Evolutionary conservation across 441 rosid species (phyloP), one percentile per base, ranked within the genome.

Genomic region (Arabidopsis hybrid): DNA sequence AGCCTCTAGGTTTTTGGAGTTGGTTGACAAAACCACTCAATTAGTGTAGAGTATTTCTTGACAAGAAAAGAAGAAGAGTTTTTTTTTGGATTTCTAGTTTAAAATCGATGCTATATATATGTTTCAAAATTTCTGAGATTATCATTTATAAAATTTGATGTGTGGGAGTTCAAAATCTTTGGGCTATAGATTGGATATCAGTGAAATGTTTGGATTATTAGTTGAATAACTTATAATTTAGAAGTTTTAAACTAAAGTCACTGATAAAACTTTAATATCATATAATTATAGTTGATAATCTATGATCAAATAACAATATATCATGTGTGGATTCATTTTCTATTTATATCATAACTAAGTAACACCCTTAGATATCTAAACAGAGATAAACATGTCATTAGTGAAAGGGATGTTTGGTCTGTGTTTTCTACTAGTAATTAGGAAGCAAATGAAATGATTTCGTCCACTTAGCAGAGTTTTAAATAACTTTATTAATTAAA

Each of bases 381-480:
- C 43, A 35, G 7, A 51, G 26, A 21, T 11, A 62, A 32, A 21
- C 5, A 52, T 13, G n/a, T 26, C 10, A 13, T 63, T 16, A 6
- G 58, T 35, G 69, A 60, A 75, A 60, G 49, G 12, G 36, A 75
- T 75, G 59, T 75, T 61, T 75, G 79, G 74, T 75, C 65, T 75
- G 74, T 75, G 69, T 68, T 68, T 68, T 64, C 14, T 68, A 53
- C 8, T 12, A 61, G 26, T 21, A 21, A 68, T 21, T 55, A 62
- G 52, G 70, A 75, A 55, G 71, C 71, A 62, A 56, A 17, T 69
- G 70, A 62, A 69, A 75, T 75, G 70, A 75, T 75, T 62, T 69
- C 60, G n/a, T 55, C 39, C 74, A 75, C 75, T 69, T 60, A 7
- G 17, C 26, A 9, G 50, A 39, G 47, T 34, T 34, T 34, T 43